Evolutionary conservation across 2,329 filamentous ascomycete genomes (phyloP).

Genomic region (Onygenales sp.): DNA sequence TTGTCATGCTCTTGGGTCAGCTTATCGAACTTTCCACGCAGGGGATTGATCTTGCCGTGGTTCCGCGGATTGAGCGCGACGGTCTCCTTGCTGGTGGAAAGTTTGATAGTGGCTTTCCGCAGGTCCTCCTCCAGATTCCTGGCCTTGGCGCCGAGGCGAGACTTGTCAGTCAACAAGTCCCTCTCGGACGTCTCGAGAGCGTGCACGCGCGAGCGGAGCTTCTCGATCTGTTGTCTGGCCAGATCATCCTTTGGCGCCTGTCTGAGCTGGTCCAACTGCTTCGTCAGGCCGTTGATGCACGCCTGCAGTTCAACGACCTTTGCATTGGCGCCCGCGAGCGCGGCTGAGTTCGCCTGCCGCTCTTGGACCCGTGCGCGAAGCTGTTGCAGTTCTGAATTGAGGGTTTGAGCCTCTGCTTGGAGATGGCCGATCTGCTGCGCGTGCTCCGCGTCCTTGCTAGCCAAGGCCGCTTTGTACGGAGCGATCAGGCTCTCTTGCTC

Average conservation of each 20-base stretch:
- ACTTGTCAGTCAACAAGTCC: slow-evolving; percentile 11
- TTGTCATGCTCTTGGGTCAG: not conserved
- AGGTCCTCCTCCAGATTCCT: slow-evolving; percentile 12
- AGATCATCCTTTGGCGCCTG: slow-evolving; percentile 5
- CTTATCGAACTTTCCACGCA: not conserved
- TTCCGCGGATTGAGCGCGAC: not conserved
- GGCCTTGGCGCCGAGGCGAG: slow-evolving; percentile 9
- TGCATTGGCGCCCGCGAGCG: slow-evolving; percentile 9
- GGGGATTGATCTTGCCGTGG: not conserved
- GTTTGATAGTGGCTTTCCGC: slow-evolving; percentile 9
- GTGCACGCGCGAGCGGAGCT: slow-evolving; percentile 1
- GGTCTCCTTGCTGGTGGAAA: slow-evolving; percentile 12
- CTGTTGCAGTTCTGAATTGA: slow-evolving; percentile 4
- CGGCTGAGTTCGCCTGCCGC: slow-evolving; percentile 7
- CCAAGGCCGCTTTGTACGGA: not conserved
- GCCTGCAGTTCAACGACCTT: slow-evolving; percentile 8
- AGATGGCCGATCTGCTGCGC: slow-evolving; percentile 1
- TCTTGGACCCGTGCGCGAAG: slow-evolving; percentile 1
- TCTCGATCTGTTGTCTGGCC: slow-evolving; percentile 5
- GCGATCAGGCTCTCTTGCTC: not conserved
- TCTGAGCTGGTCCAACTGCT: slow-evolving; percentile 5
- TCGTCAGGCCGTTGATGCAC: slow-evolving; percentile 8
- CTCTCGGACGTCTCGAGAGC: slow-evolving; percentile 1
- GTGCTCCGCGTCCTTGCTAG: not conserved
- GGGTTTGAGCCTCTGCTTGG: not conserved